A percentile compares a stretch with the other conserved stretches of the same genome.
Evolutionary conservation across 2,329 filamentous ascomycete genomes (phyloP).

Genomic region (Cytospora mali): DNA sequence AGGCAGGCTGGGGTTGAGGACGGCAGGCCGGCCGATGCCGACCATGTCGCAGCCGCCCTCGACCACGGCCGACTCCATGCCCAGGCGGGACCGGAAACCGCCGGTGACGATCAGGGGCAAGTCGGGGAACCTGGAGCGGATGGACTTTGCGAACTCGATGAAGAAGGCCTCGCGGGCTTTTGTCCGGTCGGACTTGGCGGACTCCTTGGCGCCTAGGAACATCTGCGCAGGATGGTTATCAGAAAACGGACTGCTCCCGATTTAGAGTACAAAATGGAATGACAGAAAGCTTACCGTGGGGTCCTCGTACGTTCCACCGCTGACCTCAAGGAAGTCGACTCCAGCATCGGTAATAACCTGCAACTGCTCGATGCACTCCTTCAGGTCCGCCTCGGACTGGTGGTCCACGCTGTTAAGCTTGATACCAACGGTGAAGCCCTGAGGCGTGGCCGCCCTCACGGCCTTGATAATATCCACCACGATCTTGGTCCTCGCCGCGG

Average conservation of each 20-base stretch:
- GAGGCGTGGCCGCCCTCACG: constrained; percentile 42
- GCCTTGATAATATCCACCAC: constrained; percentile 53
- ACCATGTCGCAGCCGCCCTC: constrained; percentile 46
- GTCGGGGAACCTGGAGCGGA: constrained; percentile 47
- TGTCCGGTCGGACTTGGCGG: constrained; percentile 45
- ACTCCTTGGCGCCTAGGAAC: constrained; percentile 33
- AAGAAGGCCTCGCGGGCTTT: constrained; percentile 67
- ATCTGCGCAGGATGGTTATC: constrained; percentile 36
- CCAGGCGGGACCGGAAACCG: constrained; percentile 57
- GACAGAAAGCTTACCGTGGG: constrained; percentile 42
- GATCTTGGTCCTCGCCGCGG: constrained; percentile 51
- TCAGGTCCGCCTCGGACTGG: constrained; percentile 47
- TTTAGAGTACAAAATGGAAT: no score
- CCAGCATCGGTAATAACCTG: constrained; percentile 49
- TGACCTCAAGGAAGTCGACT: constrained; percentile 70
- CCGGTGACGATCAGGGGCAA: constrained; percentile 62
- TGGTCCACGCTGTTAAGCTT: constrained; percentile 63
- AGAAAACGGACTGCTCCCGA: background rate
- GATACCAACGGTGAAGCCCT: constrained; percentile 52
- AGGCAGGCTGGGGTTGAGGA: constrained; percentile 43
- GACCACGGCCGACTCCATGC: constrained; percentile 45
- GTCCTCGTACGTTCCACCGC: constrained; percentile 63
- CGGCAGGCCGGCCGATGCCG: constrained; percentile 44
- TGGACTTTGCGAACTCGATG: constrained; percentile 62
- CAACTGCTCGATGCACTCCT: constrained; percentile 62